Evolutionary conservation across 2,329 filamentous ascomycete species (phyloP).

Genomic region (Aspergillus arachidicola): DNA sequence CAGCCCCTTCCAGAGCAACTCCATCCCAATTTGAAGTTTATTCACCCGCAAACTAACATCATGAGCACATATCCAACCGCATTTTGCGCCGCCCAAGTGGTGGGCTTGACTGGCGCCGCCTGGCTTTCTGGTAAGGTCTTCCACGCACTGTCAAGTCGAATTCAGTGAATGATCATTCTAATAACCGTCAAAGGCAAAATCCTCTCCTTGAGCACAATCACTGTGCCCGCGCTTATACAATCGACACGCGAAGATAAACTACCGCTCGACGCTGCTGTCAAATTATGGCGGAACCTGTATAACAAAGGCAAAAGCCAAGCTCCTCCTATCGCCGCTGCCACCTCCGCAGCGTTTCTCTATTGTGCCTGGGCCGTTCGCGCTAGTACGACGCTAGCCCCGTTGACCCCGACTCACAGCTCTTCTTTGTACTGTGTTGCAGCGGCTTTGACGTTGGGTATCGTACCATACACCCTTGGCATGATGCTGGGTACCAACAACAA

Average conservation of each 20-base stretch:
- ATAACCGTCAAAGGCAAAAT: conserved; percentile 28
- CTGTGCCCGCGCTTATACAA: conserved; percentile 29
- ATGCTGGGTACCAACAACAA: conserved; percentile 34
- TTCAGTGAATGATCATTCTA: not conserved
- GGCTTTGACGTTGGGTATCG: conserved; percentile 32
- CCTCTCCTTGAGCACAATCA: conserved; percentile 25
- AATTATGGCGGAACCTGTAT: conserved; percentile 25
- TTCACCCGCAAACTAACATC: not conserved
- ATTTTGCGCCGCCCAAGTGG: conserved; percentile 29
- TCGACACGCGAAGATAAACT: conserved; percentile 15
- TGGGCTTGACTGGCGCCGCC: conserved; percentile 33
- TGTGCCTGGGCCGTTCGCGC: conserved; percentile 30
- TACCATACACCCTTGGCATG: conserved; percentile 34
- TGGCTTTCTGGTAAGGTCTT: conserved; percentile 31
- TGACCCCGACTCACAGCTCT: conserved; percentile 13
- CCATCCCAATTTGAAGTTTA: not conserved
- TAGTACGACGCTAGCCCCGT: conserved; percentile 15
- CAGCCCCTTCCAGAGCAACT: not conserved
- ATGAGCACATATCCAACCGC: conserved; percentile 25
- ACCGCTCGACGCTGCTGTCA: conserved; percentile 13
- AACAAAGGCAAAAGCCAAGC: conserved; percentile 25
- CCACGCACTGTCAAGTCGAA: not conserved
- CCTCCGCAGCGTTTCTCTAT: conserved; percentile 29
- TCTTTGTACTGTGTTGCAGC: conserved; percentile 31
- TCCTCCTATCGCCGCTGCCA: conserved; percentile 27